Percentiles rank a stretch among this genome's conserved stretches.
Evolutionary conservation across 305 asterid species (phyloP).

Genomic region (Fraxinus xanthoxyloides): DNA sequence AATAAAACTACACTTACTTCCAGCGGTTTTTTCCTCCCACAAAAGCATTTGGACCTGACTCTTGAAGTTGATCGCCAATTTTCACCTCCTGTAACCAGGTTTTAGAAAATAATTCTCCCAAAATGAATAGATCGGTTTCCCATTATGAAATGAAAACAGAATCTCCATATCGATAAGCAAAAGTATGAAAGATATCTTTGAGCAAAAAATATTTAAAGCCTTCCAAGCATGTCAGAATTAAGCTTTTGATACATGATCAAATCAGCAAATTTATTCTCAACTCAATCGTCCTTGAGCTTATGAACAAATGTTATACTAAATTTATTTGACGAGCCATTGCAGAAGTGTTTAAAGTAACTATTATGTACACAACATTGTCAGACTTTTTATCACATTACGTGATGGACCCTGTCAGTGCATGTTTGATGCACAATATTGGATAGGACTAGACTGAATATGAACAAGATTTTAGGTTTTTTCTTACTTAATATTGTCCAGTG

Average conservation of each 20-base stretch:
- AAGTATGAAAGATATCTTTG: neutral
- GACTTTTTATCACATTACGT: neutral
- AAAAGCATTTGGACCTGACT: slow-evolving; percentile 85
- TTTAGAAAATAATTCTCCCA: neutral
- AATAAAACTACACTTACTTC: slow-evolving; percentile 62
- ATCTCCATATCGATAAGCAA: neutral
- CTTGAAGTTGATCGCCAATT: slow-evolving; percentile 75
- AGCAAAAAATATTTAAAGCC: neutral
- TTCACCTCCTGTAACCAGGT: slow-evolving; percentile 67
- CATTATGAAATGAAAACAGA: neutral
- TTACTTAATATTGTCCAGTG: neutral
- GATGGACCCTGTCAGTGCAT: neutral
- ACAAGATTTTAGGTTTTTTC: neutral
- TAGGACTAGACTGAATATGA: neutral
- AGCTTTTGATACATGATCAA: neutral
- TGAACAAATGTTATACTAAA: neutral
- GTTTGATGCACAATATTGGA: neutral
- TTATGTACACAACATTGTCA: neutral
- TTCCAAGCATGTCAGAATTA: neutral
- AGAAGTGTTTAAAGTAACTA: neutral
- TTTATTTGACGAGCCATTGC: neutral
- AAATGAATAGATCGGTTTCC: neutral
- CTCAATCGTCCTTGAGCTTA: slow-evolving; percentile 6
- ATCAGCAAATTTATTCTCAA: slow-evolving; percentile 4
- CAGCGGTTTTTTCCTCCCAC: slow-evolving; percentile 94